Conservation (phyloP, 345 rosid genomes). For the Gossypium anomalum region DNA sequence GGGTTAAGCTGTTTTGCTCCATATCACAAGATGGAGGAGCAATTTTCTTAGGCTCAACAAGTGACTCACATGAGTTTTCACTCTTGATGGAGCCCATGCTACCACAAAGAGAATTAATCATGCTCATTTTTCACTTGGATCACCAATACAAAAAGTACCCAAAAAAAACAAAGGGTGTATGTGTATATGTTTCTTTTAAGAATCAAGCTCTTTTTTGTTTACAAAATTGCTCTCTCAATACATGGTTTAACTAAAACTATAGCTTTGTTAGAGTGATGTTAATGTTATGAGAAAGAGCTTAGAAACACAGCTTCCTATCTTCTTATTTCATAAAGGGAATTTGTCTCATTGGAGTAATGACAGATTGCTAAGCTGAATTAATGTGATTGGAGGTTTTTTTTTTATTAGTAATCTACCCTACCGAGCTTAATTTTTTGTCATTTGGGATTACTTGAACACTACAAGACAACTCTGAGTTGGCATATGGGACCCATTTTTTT, state of each 20-base stretch:
- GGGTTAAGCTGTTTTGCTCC: constrained; percentile 38
- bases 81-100: constrained; percentile 37
- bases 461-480: constrained; percentile 25
- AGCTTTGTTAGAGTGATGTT: background rate
- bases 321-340: constrained; percentile 12
- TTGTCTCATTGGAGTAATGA: constrained; percentile 21
- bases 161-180: background rate
- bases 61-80: constrained; percentile 40
- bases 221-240: background rate
- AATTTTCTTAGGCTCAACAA: constrained; percentile 28
- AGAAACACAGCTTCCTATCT: constrained; percentile 12
- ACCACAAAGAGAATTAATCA: constrained; percentile 40
- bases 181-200: background rate
- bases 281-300: constrained; percentile 6
- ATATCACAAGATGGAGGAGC: constrained; percentile 24
- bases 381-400: constrained; percentile 24
- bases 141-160: background rate
- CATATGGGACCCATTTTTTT: constrained; percentile 15
- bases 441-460: background rate
- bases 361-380: constrained; percentile 3
- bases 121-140: constrained; percentile 3
- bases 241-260: background rate
- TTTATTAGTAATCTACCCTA: constrained; percentile 13
- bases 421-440: constrained; percentile 32
- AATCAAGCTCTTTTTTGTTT: background rate